Evolutionary conservation across 768 basidiomycete species (phyloP).

Genomic region (Russula olivacea): DNA sequence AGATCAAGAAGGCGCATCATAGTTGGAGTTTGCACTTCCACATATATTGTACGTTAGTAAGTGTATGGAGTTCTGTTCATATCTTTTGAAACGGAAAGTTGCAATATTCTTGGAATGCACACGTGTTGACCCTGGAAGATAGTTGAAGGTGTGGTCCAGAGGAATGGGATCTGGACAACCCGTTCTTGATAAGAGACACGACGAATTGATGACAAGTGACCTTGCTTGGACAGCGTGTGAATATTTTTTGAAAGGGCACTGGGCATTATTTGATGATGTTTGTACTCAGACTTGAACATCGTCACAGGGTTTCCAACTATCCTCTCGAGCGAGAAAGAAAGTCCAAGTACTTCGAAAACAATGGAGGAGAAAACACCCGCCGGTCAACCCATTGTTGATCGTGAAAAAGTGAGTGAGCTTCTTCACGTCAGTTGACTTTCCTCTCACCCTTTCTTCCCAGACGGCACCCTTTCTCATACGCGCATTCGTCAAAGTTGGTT

Average conservation of each 20-base stretch:
- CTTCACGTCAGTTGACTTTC: background rate
- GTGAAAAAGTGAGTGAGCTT: conserved; percentile 47
- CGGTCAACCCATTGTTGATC: conserved; percentile 43
- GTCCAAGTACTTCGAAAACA: background rate
- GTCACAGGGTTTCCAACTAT: background rate
- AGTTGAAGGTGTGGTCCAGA: too few relatives aligned
- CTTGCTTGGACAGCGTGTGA: conserved; percentile 1
- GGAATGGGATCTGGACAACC: too few relatives aligned
- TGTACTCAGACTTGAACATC: background rate
- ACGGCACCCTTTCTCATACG: conserved; percentile 78
- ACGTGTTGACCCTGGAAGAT: too few relatives aligned
- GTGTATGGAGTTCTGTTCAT: too few relatives aligned
- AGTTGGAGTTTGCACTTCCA: too few relatives aligned
- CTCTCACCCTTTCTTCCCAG: conserved; percentile 33
- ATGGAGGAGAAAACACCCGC: conserved; percentile 41
- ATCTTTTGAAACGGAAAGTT: too few relatives aligned
- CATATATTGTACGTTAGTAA: too few relatives aligned
- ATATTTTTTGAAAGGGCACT: background rate
- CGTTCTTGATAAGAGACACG: too few relatives aligned
- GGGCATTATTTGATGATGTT: conserved; percentile 5
- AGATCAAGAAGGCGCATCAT: too few relatives aligned
- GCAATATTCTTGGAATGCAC: too few relatives aligned
- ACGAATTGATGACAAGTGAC: too few relatives aligned
- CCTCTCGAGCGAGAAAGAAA: background rate
- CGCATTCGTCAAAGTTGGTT: conserved; percentile 75